Conservation (phyloP, 179 eudicot species). For the Gypsophila paniculata region DNA sequence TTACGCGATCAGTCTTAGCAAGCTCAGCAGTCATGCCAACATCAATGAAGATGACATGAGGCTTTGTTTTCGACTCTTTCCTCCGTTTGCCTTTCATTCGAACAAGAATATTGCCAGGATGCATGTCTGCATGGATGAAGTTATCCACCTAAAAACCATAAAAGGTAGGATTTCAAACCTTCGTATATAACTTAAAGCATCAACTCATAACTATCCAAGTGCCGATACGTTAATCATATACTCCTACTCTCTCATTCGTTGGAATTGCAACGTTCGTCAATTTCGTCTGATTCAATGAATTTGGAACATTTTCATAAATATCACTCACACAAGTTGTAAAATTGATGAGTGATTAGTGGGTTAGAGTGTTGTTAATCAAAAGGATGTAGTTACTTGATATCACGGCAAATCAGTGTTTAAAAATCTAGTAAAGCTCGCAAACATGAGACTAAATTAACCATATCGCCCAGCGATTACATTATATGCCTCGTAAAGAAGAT, state of each 20-base stretch:
- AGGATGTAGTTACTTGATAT: neutral
- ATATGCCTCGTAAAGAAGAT: neutral
- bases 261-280: too few relatives aligned
- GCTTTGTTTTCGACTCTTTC: slow-evolving; percentile 52
- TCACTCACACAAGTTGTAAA: too few relatives aligned
- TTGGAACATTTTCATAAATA: too few relatives aligned
- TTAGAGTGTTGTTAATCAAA: neutral
- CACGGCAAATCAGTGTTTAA: neutral
- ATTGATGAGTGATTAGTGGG: too few relatives aligned
- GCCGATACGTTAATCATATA: neutral
- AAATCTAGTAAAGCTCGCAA: neutral
- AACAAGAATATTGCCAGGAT: slow-evolving; percentile 97
- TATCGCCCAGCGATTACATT: neutral
- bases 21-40: slow-evolving; percentile 99
- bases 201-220: neutral
- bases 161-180: neutral
- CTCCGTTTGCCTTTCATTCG: slow-evolving; percentile 50
- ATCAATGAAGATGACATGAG: slow-evolving; percentile 83
- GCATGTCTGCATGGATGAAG: slow-evolving; percentile 99
- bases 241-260: too few relatives aligned
- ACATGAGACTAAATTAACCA: neutral
- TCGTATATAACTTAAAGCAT: neutral
- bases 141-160: slow-evolving; percentile 70
- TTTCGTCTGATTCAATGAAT: too few relatives aligned
- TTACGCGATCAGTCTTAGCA: slow-evolving; percentile 55